These are phyloP conservation scores for Epichloe glyceriae DNA, from an alignment of 2,329 filamentous ascomycete species.

Conservation along the genomic window DNA sequence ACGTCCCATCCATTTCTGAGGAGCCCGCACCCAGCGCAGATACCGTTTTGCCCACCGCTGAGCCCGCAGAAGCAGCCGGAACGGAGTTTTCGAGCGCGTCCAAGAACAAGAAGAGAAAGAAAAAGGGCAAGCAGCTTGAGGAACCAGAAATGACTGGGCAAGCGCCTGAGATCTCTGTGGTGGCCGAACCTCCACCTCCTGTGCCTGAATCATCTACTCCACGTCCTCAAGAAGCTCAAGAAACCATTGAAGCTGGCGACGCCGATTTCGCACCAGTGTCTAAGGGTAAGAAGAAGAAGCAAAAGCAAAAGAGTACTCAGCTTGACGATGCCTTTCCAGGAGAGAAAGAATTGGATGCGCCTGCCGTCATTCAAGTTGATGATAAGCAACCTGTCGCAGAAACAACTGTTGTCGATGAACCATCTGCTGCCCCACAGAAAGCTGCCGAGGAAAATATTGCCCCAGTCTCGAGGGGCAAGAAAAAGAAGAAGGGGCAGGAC, in stretches of 20 bases:
- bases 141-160: slow-evolving; percentile 1
- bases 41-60: neutral
- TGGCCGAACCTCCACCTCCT: neutral
- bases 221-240: neutral
- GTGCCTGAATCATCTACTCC: neutral
- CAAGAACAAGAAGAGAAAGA: slow-evolving; percentile 15
- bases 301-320: neutral
- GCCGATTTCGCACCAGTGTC: neutral
- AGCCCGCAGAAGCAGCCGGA: neutral
- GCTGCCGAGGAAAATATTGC: slow-evolving; percentile 2
- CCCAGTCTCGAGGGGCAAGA: slow-evolving; percentile 10
- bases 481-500: slow-evolving; percentile 15
- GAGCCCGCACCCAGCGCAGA: neutral
- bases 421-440: slow-evolving; percentile 3
- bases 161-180: slow-evolving; percentile 2
- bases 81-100: neutral
- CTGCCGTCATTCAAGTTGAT: neutral
- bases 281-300: neutral
- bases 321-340: neutral
- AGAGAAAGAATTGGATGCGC: neutral
- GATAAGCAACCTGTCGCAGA: neutral
- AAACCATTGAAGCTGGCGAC: neutral
- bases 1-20: neutral
- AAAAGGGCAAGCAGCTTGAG: slow-evolving; percentile 10
- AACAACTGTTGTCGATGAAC: neutral